A percentile compares a stretch with the other conserved stretches of the same genome.
These are phyloP conservation scores for Phytophthora sp. DNA, from an alignment of 352 stramenopile genomes.

Conservation along the genomic window DNA sequence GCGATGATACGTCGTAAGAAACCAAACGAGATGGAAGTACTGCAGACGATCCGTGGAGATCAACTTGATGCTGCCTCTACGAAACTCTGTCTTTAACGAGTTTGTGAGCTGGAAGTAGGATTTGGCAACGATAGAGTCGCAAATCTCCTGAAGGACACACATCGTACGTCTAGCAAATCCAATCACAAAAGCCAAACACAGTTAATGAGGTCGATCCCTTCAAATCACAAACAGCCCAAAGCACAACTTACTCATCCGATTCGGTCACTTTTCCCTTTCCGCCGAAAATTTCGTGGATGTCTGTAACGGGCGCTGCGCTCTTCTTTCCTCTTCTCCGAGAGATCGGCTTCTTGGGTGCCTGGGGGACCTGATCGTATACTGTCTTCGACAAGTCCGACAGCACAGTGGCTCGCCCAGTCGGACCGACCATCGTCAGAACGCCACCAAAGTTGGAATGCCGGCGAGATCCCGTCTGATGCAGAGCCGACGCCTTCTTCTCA, in stretches of 20 bases:
- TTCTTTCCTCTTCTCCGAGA: constrained; percentile 53
- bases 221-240: background rate
- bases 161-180: constrained; percentile 56
- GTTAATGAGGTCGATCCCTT: background rate
- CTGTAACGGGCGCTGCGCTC: constrained; percentile 51
- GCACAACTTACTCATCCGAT: constrained; percentile 53
- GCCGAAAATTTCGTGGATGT: constrained; percentile 83
- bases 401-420: constrained; percentile 68
- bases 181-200: constrained; percentile 16
- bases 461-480: constrained; percentile 43
- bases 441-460: constrained; percentile 90
- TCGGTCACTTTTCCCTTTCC: constrained; percentile 68
- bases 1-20: constrained; percentile 83
- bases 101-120: constrained; percentile 88
- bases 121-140: constrained; percentile 73
- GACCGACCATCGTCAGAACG: constrained; percentile 79
- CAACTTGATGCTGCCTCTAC: constrained; percentile 82
- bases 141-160: constrained; percentile 73
- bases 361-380: constrained; percentile 70
- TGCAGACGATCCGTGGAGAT: constrained; percentile 86
- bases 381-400: constrained; percentile 81
- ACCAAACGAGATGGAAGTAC: constrained; percentile 90
- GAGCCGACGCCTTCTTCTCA: constrained; percentile 58
- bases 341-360: constrained; percentile 72
- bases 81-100: constrained; percentile 88